phyloP scores from a whole-genome alignment of 164 flowering plant species.

The Berberis thunbergii region DNA sequence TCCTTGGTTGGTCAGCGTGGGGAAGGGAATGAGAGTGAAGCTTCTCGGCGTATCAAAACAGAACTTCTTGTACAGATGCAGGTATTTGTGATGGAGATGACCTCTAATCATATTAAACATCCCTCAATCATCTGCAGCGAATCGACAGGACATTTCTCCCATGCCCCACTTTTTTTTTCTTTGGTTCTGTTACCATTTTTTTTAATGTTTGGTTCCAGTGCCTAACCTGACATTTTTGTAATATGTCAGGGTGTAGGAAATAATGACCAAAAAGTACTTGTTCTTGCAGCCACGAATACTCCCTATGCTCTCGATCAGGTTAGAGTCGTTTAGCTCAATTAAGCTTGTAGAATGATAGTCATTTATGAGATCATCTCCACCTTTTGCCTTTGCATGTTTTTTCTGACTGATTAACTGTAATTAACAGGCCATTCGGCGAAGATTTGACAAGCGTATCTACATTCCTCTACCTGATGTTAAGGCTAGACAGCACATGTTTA shows the following conservation, averaged over 20 bases:
- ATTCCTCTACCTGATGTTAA: conserved; percentile 95
- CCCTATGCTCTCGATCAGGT: conserved; percentile 99
- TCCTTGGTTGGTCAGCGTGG: conserved; percentile 94
- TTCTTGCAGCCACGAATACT: conserved; percentile 98
- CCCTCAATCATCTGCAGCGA: no score
- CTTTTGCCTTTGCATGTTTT: neutral
- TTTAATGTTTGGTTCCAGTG: neutral
- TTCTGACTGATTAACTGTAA: conserved; percentile 5
- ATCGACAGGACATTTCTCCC: no score
- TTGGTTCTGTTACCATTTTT: no score
- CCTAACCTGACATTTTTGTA: neutral
- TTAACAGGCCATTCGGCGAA: conserved; percentile 74
- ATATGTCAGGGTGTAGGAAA: conserved; percentile 76
- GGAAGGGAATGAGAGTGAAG: conserved; percentile 99
- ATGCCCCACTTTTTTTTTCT: no score
- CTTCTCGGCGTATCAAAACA: conserved; percentile 96
- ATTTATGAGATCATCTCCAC: neutral
- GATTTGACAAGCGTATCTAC: conserved; percentile 96
- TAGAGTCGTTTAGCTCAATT: neutral
- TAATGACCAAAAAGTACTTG: conserved; percentile 94
- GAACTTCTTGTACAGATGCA: conserved; percentile 99
- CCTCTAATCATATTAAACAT: no score
- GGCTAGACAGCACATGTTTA: conserved; percentile 97
- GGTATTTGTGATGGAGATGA: conserved; percentile 29
- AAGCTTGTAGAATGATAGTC: neutral